Percentiles rank a stretch among this genome's conserved stretches.
phyloP scores from a whole-genome alignment of 345 rosid genomes.

The Trapa incisa region DNA sequence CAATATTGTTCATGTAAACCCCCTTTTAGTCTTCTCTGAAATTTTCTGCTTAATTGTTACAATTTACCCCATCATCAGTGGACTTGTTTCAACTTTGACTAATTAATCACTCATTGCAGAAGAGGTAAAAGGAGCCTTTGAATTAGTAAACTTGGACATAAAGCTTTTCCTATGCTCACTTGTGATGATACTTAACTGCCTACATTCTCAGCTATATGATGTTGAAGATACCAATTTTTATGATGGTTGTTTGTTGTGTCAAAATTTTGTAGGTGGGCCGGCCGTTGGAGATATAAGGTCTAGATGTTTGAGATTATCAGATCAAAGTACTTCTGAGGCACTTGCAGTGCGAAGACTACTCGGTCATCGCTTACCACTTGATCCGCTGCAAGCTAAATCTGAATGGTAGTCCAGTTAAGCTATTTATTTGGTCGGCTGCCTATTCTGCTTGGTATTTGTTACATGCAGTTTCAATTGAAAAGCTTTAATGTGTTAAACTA shows the following conservation, averaged over 20 bases:
- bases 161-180: background rate
- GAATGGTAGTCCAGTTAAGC: conserved; percentile 46
- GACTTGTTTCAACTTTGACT: background rate
- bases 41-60: background rate
- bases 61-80: background rate
- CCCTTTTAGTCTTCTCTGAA: background rate
- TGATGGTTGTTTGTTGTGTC: background rate
- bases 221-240: background rate
- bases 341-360: conserved; percentile 78
- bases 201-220: background rate
- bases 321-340: conserved; percentile 79
- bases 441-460: background rate
- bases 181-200: background rate
- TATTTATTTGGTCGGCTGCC: background rate
- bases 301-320: conserved; percentile 84
- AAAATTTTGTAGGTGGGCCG: conserved; percentile 54
- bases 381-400: conserved; percentile 53
- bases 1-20: background rate
- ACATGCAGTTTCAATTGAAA: background rate
- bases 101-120: background rate
- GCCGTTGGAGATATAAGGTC: conserved; percentile 96
- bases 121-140: background rate
- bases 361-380: conserved; percentile 72
- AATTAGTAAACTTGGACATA: background rate
- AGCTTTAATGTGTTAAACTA: background rate